phyloP scores from a whole-genome alignment of 176 grass and related monocot species.

The Carex parvula region DNA sequence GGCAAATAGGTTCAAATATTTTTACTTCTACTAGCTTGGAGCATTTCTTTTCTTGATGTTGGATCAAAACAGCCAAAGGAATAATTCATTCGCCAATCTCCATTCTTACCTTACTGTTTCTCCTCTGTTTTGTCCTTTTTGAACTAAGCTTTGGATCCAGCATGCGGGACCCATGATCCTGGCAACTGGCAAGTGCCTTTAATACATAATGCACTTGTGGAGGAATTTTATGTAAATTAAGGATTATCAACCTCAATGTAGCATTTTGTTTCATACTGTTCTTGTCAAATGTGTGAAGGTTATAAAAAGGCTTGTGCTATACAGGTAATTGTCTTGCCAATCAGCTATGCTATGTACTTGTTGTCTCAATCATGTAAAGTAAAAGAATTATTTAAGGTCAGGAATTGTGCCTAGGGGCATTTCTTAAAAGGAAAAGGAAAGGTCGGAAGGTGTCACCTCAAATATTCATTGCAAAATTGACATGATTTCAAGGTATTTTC shows the following conservation, averaged over 20 bases:
- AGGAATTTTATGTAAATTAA: conserved; percentile 16
- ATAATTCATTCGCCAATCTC: conserved; percentile 9
- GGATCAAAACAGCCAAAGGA: not conserved
- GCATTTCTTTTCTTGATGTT: conserved; percentile 68
- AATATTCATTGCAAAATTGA: not conserved
- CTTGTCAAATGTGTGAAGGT: not conserved
- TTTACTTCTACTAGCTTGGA: conserved; percentile 70
- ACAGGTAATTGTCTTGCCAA: not conserved
- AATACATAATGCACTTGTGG: conserved; percentile 14
- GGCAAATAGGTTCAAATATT: conserved; percentile 69
- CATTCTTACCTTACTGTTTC: not conserved
- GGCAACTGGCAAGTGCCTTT: not conserved
- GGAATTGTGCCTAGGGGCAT: not conserved
- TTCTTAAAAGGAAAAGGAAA: not conserved
- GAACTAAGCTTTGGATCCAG: not conserved
- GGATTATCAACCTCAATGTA: not conserved
- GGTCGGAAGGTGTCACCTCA: not conserved
- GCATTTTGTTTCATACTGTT: not conserved
- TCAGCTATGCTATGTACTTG: not conserved
- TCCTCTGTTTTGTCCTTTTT: not conserved
- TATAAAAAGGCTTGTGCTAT: not conserved
- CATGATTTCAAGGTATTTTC: not conserved
- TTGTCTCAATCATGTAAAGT: not conserved
- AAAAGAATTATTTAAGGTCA: not conserved
- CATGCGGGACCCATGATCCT: not conserved